Evolutionary conservation across 768 basidiomycete genomes (phyloP).

Genomic region (Pleurotus tuoliensis): DNA sequence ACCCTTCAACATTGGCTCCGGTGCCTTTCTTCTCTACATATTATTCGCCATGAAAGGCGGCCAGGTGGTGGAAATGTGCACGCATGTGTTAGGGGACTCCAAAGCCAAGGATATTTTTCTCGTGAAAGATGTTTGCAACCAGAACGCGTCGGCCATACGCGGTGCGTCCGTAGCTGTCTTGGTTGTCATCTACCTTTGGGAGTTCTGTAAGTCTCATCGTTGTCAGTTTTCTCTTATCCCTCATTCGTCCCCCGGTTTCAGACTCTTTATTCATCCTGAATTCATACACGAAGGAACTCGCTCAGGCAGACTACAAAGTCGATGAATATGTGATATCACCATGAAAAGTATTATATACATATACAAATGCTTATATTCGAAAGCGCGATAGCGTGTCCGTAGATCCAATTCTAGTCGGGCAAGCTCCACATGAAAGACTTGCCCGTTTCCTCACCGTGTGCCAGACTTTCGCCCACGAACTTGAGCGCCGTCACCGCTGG

Average conservation of each 20-base stretch:
- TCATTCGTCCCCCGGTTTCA: not conserved
- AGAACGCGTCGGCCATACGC: not conserved
- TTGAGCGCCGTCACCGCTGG: slow-evolving; percentile 73
- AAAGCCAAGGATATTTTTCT: not conserved
- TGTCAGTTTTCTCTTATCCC: not conserved
- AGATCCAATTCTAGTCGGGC: slow-evolving; percentile 37
- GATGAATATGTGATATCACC: slow-evolving; percentile 8
- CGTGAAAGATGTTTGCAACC: not conserved
- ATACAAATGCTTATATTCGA: not conserved
- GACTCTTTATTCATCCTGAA: slow-evolving; percentile 1
- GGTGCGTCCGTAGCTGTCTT: not conserved
- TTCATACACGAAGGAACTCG: slow-evolving; percentile 2
- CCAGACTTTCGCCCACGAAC: slow-evolving; percentile 69
- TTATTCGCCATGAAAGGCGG: not conserved
- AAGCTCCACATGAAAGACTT: slow-evolving; percentile 55
- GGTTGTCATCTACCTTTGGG: not conserved
- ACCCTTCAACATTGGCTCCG: not conserved
- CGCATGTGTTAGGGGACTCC: not conserved
- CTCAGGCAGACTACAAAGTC: not conserved
- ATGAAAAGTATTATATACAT: not conserved
- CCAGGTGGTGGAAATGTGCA: not conserved
- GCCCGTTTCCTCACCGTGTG: slow-evolving; percentile 63
- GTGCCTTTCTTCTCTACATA: not conserved
- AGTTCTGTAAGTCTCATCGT: not conserved
- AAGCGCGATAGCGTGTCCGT: not conserved